Conservation (phyloP, 768 basidiomycete species). For the Rhodotorula sphaerocarpa region DNA sequence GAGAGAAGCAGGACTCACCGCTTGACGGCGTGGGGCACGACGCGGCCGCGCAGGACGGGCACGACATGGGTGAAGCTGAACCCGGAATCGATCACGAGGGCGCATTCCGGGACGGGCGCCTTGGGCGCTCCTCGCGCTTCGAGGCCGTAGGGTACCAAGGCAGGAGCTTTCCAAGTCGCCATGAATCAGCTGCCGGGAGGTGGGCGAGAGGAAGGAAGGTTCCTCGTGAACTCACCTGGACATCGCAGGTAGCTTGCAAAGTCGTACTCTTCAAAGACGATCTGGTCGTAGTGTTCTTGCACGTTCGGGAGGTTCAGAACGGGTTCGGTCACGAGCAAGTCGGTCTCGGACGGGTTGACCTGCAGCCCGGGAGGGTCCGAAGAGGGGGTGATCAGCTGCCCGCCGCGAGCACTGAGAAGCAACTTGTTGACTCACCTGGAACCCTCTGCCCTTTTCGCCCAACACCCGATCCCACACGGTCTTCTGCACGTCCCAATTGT, state of each 20-base stretch:
- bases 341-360: conserved; percentile 65
- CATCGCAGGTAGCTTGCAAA: conserved; percentile 72
- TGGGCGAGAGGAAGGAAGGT: neutral
- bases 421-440: conserved; percentile 40
- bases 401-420: neutral
- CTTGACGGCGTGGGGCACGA: conserved; percentile 73
- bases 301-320: conserved; percentile 88
- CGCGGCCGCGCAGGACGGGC: conserved; percentile 64
- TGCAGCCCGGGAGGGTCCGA: conserved; percentile 41
- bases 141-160: conserved; percentile 63
- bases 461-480: conserved; percentile 88
- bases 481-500: conserved; percentile 93
- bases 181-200: neutral
- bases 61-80: conserved; percentile 92
- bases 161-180: conserved; percentile 56
- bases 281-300: conserved; percentile 86
- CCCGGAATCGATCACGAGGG: conserved; percentile 75
- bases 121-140: conserved; percentile 19
- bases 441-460: conserved; percentile 47
- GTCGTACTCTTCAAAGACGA: conserved; percentile 94
- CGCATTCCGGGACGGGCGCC: conserved; percentile 58
- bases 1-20: conserved; percentile 60
- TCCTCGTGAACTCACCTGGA: conserved; percentile 56
- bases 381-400: neutral
- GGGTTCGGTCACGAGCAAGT: conserved; percentile 82